A percentile compares a stretch with the other conserved stretches of the same genome.
phyloP scores from a whole-genome alignment of 352 stramenopile genomes.

The Phytopythium aichiense region DNA sequence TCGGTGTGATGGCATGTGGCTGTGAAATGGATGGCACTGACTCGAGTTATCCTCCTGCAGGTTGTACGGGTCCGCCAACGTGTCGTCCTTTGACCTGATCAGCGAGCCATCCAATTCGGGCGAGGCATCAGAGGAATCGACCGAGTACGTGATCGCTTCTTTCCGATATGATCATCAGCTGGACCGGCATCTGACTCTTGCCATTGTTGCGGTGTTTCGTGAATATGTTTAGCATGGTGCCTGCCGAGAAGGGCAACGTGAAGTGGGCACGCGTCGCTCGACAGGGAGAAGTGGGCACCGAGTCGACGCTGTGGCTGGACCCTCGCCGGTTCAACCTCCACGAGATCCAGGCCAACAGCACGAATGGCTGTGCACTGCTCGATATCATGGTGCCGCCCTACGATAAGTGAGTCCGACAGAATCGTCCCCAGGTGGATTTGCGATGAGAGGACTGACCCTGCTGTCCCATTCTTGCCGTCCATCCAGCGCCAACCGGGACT shows the following conservation, averaged over 20 bases:
- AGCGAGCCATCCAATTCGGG: slow-evolving; percentile 34
- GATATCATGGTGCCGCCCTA: slow-evolving; percentile 87
- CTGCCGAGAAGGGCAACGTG: slow-evolving; percentile 32
- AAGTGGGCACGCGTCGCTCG: slow-evolving; percentile 64
- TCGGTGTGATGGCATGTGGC: background rate
- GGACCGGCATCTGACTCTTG: background rate
- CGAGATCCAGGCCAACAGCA: slow-evolving; percentile 64
- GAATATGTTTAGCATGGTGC: slow-evolving; percentile 18
- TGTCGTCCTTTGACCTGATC: slow-evolving; percentile 73
- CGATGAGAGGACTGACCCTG: background rate
- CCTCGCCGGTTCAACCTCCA: slow-evolving; percentile 81
- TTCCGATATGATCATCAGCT: no score
- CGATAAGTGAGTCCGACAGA: slow-evolving; percentile 50
- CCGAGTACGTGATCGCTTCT: slow-evolving; percentile 3
- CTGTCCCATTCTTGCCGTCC: slow-evolving; percentile 4
- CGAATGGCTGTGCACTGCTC: slow-evolving; percentile 71
- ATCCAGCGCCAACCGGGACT: slow-evolving; percentile 65
- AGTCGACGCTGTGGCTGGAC: slow-evolving; percentile 80
- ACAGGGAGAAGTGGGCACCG: slow-evolving; percentile 42
- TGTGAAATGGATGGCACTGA: background rate
- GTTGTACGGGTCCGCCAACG: slow-evolving; percentile 67
- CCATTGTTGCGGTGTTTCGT: background rate
- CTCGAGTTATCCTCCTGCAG: slow-evolving; percentile 16
- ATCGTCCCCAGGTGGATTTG: background rate
- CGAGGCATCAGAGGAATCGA: slow-evolving; percentile 4